A percentile compares a stretch with the other conserved stretches of the same genome.
Conservation (phyloP, 768 basidiomycete species). For the Gelatoporia subvermispora region DNA sequence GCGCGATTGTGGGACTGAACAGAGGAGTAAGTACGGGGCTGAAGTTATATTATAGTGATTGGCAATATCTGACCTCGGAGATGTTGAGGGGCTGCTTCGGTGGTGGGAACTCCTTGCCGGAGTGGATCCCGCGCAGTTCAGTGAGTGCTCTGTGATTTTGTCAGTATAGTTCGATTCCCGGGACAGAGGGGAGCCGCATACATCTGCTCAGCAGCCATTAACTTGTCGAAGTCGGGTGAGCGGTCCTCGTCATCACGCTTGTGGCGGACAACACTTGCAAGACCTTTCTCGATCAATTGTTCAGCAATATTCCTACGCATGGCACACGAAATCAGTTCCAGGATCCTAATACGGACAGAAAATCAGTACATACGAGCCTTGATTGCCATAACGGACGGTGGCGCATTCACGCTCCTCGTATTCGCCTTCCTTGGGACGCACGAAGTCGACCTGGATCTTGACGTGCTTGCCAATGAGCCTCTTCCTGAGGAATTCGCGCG, state of each 20-base stretch:
- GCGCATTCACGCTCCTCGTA: conserved; percentile 92
- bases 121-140: conserved; percentile 83
- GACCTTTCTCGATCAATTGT: conserved; percentile 88
- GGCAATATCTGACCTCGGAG: conserved; percentile 64
- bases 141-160: conserved; percentile 57
- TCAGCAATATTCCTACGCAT: conserved; percentile 81
- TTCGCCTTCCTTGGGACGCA: conserved; percentile 88
- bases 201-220: conserved; percentile 92
- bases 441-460: conserved; percentile 80
- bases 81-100: conserved; percentile 85
- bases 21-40: neutral
- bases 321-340: neutral
- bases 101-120: conserved; percentile 80
- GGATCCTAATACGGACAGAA: neutral
- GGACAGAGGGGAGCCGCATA: conserved; percentile 37
- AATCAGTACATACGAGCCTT: conserved; percentile 57
- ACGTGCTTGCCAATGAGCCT: conserved; percentile 88
- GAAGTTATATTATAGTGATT: neutral
- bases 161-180: conserved; percentile 2
- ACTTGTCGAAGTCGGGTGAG: conserved; percentile 92
- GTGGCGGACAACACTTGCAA: conserved; percentile 87
- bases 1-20: conserved; percentile 60
- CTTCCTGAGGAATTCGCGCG: conserved; percentile 89
- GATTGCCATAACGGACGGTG: conserved; percentile 79
- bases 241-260: conserved; percentile 93